Evolutionary conservation across 371 early-diverging fungal species (phyloP).

Genomic region (Apophysomyces elegans): DNA sequence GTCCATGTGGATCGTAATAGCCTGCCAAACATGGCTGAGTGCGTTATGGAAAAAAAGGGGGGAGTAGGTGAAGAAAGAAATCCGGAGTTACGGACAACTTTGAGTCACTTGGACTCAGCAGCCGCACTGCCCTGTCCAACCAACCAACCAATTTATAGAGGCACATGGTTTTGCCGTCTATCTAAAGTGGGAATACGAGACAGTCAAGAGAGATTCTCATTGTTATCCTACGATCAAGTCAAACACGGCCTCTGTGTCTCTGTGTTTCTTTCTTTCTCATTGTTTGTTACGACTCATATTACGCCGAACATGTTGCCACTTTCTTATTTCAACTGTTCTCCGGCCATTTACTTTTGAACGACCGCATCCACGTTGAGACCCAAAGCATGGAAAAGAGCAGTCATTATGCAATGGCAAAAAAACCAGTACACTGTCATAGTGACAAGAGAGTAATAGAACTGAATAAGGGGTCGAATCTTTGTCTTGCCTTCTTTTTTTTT

Average conservation of each 20-base stretch:
- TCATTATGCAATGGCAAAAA: background rate
- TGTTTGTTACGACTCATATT: no score
- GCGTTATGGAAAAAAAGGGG: background rate
- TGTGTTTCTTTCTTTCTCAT: no score
- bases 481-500: background rate
- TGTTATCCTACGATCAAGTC: no score
- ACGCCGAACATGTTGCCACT: no score
- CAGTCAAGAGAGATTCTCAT: no score
- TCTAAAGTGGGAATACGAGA: no score
- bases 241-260: no score
- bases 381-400: background rate
- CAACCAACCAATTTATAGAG: no score
- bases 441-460: no score
- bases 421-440: no score
- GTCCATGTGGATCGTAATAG: conserved; percentile 3
- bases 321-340: background rate
- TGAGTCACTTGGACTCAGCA: background rate
- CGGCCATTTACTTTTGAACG: background rate
- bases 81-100: background rate
- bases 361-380: background rate
- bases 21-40: background rate
- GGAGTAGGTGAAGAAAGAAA: background rate
- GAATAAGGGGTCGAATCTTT: background rate
- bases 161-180: no score
- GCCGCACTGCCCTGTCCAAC: no score